phyloP scores from a whole-genome alignment of 2,329 filamentous ascomycete genomes.

The Verticillium nubilum region DNA sequence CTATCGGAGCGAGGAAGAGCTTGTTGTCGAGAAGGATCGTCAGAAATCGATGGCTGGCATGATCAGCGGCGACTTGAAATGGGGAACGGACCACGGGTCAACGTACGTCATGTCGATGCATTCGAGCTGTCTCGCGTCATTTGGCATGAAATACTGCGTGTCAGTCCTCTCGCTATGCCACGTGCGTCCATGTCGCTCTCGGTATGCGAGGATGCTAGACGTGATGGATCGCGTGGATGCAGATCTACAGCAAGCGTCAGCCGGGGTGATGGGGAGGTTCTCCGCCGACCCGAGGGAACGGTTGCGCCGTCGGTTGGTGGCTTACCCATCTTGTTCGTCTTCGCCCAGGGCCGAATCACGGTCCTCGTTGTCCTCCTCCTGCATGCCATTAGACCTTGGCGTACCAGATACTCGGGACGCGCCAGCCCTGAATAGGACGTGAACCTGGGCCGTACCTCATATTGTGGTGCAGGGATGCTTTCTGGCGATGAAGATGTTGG shows the following conservation, averaged over 20 bases:
- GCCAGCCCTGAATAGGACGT: background rate
- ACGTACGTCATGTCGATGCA: constrained; percentile 5
- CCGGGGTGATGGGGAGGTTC: background rate
- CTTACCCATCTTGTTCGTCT: background rate
- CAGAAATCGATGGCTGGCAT: constrained; percentile 1
- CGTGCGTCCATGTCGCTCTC: constrained; percentile 7
- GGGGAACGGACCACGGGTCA: background rate
- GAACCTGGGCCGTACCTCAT: background rate
- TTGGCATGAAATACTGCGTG: constrained; percentile 10
- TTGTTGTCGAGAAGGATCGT: constrained; percentile 2
- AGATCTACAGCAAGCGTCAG: background rate
- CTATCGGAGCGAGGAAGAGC: constrained; percentile 5
- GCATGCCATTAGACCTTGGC: background rate
- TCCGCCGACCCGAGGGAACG: background rate
- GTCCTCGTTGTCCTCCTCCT: background rate
- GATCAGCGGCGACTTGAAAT: background rate
- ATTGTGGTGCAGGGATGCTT: background rate
- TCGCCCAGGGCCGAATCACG: background rate
- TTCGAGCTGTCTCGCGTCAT: constrained; percentile 9
- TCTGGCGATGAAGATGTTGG: background rate
- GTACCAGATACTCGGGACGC: background rate
- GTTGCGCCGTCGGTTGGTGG: background rate
- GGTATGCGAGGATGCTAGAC: constrained; percentile 8
- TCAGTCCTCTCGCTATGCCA: constrained; percentile 4
- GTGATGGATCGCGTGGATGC: background rate